A percentile compares a stretch with the other conserved stretches of the same genome.
These are phyloP conservation scores for Globisporangium middletonii DNA, from an alignment of 352 stramenopile species.

Conservation along the genomic window DNA sequence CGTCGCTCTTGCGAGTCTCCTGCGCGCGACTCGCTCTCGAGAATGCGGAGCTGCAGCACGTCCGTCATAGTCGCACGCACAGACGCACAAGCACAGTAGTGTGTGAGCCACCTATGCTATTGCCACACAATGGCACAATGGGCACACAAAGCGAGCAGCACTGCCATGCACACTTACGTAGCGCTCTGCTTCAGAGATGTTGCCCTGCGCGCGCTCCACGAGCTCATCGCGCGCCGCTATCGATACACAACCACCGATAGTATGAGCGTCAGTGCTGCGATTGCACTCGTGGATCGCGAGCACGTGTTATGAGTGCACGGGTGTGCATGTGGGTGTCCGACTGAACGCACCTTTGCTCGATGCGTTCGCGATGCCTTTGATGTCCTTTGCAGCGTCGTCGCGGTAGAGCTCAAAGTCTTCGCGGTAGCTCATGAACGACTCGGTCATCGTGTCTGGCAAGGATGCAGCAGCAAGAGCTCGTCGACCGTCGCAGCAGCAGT, in stretches of 20 bases:
- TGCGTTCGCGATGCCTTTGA: conserved; percentile 53
- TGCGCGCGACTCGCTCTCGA: conserved; percentile 76
- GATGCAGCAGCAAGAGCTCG: no score
- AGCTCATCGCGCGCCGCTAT: conserved; percentile 42
- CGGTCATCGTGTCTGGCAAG: conserved; percentile 37
- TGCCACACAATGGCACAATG: background rate
- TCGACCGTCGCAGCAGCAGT: no score
- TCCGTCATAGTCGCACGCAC: background rate
- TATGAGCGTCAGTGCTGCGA: background rate
- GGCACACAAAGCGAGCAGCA: no score
- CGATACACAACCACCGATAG: background rate
- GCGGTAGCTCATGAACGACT: conserved; percentile 74
- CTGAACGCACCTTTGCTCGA: conserved; percentile 14
- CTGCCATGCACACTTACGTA: conserved; percentile 29
- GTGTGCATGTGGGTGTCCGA: background rate
- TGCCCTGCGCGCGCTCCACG: conserved; percentile 46
- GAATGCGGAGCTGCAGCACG: conserved; percentile 52
- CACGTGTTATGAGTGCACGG: no score
- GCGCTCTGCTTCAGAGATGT: conserved; percentile 73
- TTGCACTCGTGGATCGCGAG: background rate
- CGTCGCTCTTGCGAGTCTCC: conserved; percentile 74
- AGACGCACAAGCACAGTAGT: background rate
- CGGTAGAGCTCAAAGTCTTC: conserved; percentile 84
- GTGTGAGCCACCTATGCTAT: background rate
- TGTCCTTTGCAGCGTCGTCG: conserved; percentile 68